Evolutionary conservation across 345 rosid genomes (phyloP).

Genomic region (Pugionium dolabratum): DNA sequence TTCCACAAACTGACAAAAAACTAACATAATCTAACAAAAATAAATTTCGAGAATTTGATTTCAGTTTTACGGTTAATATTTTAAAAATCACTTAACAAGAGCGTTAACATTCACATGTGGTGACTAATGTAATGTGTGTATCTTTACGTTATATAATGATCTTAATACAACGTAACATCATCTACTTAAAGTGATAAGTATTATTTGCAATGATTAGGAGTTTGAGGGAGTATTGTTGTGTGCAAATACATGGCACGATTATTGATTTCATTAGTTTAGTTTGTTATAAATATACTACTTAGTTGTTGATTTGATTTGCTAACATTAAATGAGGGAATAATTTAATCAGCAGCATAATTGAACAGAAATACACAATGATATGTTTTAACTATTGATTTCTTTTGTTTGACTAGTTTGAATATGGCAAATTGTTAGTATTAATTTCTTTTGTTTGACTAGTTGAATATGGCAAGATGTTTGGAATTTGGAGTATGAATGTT

Average conservation of each 20-base stretch:
- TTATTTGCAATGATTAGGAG: slow-evolving; percentile 35
- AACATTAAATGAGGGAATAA: slow-evolving; percentile 22
- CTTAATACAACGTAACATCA: slow-evolving; percentile 10
- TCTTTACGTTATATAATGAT: slow-evolving; percentile 1
- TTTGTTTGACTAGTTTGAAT: too few species aligned
- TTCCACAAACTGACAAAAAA: slow-evolving; percentile 3
- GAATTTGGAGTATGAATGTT: too few species aligned
- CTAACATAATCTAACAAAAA: neutral
- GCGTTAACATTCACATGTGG: slow-evolving; percentile 21
- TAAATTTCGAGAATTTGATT: neutral
- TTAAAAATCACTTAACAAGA: neutral
- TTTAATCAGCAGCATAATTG: slow-evolving; percentile 27
- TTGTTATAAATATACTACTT: slow-evolving; percentile 27
- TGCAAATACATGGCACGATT: slow-evolving; percentile 42
- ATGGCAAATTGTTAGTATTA: too few species aligned
- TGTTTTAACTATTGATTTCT: neutral
- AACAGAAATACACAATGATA: slow-evolving; percentile 8
- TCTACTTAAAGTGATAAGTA: slow-evolving; percentile 18
- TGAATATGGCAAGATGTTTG: neutral
- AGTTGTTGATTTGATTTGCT: slow-evolving; percentile 27
- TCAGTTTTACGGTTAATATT: neutral
- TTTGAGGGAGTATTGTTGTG: slow-evolving; percentile 33
- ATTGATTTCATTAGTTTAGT: slow-evolving; percentile 19
- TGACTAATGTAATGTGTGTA: slow-evolving; percentile 3
- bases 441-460: slow-evolving; percentile 9